Base-by-base conservation (phyloP, 768 basidiomycete genomes). In the Agaricus sinodeliciosus region DNA sequence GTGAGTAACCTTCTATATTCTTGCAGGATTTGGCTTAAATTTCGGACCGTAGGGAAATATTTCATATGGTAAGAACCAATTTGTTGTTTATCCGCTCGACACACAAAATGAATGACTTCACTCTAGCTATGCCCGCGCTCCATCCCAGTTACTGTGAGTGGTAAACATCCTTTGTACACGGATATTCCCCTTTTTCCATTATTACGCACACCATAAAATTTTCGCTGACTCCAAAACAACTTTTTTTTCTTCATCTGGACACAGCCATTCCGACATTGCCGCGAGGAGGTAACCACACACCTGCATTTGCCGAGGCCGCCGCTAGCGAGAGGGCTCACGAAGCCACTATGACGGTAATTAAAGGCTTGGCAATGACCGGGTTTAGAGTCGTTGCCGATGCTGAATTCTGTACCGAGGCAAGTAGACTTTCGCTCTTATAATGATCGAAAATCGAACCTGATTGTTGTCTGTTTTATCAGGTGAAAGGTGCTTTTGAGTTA, bases 251-350 rank as follows among this genome's bases (percentile, higher is more conserved):
- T 54, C 50, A 28, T 45, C 57, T 18, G n/a, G 18, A 39, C 49
- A 44, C 43, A 86, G 85, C 81, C 26, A 88, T 90, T 49, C 87
- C 87, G n/a, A 85, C 85, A 5, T 70, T 72, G 56, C 78, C 79
- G 6, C 69, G 77, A 47, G 87, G 86, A 39, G 83, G 82, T n/a
- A 90, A 90, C 60, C 88, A 90, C 59, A 88, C 88, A 1, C 72
- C 80, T 9, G 78, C 72, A 3, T 90, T 90, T 63, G 69, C 84
- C 18, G 66, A 69, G 48, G 74, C 88, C 22, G 82, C 86, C 25
- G 70, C 72, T 26, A 81, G 76, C 40, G 60, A 68, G 37, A 78
- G 80, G 55, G 88, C 88, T 12, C 88, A 90, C 60, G 71, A 72
- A 42, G 72, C 73, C 18, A 79, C 79, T 27, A 74, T 90, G 63